A percentile compares a stretch with the other conserved stretches of the same genome.
Evolutionary conservation across 2,329 filamentous ascomycete genomes (phyloP).

Genomic region (Colletotrichum brevisporum): DNA sequence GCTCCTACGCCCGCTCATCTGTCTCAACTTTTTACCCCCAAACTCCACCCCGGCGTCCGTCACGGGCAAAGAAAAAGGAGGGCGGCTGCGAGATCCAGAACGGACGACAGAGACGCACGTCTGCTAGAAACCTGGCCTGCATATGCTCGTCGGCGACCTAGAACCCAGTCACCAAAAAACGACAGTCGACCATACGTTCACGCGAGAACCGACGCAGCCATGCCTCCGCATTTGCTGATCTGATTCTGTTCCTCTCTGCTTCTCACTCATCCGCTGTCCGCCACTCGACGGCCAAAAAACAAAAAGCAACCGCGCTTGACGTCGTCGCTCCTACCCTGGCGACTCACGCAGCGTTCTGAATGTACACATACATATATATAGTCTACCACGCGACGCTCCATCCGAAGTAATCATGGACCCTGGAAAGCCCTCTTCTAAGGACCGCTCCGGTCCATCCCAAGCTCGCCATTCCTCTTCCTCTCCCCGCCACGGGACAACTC

Average conservation of each 20-base stretch:
- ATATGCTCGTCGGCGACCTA: constrained; percentile 29
- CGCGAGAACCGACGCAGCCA: constrained; percentile 31
- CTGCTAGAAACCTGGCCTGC: constrained; percentile 30
- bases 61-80: constrained; percentile 4
- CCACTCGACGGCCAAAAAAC: constrained; percentile 31
- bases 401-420: constrained; percentile 34
- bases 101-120: constrained; percentile 19
- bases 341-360: constrained; percentile 23
- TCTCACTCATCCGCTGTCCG: constrained; percentile 8
- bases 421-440: constrained; percentile 19
- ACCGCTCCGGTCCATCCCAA: constrained; percentile 31
- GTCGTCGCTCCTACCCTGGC: constrained; percentile 25
- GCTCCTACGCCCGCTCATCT: neutral
- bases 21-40: constrained; percentile 24
- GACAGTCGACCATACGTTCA: constrained; percentile 22
- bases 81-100: constrained; percentile 26
- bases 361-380: constrained; percentile 31
- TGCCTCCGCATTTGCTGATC: constrained; percentile 38
- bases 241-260: constrained; percentile 22
- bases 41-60: constrained; percentile 27
- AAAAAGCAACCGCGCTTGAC: constrained; percentile 18
- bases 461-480: constrained; percentile 11
- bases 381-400: constrained; percentile 24
- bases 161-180: constrained; percentile 15
- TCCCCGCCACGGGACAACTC: constrained; percentile 15